Base-by-base conservation (phyloP, 176 grass and related monocot species). In the Oryza punctata region DNA sequence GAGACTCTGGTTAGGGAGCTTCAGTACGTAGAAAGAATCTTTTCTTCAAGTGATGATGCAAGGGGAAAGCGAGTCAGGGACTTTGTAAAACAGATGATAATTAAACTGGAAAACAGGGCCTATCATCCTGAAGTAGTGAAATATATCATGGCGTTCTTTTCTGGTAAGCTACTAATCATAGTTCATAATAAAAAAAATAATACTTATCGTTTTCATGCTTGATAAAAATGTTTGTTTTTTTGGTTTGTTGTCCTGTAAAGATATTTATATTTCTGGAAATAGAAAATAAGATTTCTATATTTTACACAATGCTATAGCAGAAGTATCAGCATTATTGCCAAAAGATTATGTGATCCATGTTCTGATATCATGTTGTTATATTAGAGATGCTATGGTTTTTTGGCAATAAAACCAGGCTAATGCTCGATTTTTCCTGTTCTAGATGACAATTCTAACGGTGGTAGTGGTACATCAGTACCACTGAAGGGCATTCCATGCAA, bases 1-100 rank as follows among this genome's bases (percentile, higher is more conserved):
- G 93, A 98, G 27, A 88, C 79, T 10, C 84, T 98, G 60, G 37
- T 82, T 60, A 95, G 87, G 70, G 96, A 98, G 70, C 89, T 98
- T 78, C 82, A 84, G 43, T 94, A 85, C 49, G 91, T 95, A 64
- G 87, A 85, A 78, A 95, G 89, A 80, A 92, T 98, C 43, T 98
- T 98, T 86, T 91, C 87, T 82, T 50, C 46, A 3, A 90, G 91
- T 44, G 89, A 90, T 84, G 93, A 98, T 89, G 71, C 25, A 41
- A 87, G 91, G 84, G 96, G 89, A 35, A 94, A 74, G 78, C 90
- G 82, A 47, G 80, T 98, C 73, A 65, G 83, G 47, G 77, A 95
- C 75, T 91, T 98, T 63, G 89, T 78, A 1, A 82, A 89, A 63
- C 76, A 85, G 83, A 90, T 98, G 89, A 50, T 98, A 70, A 71